Evolutionary conservation across 2,329 filamentous ascomycete genomes (phyloP).

Genomic region (Beauveria sp.): DNA sequence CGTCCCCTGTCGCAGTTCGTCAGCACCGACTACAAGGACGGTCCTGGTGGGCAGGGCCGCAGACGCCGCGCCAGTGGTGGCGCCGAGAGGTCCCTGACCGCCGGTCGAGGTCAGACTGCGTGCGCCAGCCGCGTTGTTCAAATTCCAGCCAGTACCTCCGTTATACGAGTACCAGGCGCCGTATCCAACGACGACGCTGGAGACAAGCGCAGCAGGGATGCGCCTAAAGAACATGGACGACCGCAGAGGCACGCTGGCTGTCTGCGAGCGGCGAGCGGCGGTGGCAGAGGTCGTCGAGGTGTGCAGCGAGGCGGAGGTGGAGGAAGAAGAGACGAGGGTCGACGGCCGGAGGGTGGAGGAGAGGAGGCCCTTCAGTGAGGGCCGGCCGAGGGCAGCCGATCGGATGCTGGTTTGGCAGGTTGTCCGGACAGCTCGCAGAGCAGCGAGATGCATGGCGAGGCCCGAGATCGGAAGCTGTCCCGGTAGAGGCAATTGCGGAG

Average conservation of each 20-base stretch:
- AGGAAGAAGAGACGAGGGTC: constrained; percentile 19
- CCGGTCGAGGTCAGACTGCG: constrained; percentile 36
- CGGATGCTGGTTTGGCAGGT: constrained; percentile 57
- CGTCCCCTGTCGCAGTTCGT: constrained; percentile 81
- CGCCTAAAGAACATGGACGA: constrained; percentile 72
- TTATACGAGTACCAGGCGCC: constrained; percentile 69
- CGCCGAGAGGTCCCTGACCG: constrained; percentile 16
- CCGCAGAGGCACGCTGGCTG: constrained; percentile 42
- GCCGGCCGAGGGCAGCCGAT: constrained; percentile 41
- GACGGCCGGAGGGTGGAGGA: constrained; percentile 10
- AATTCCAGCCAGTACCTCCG: constrained; percentile 24
- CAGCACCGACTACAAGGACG: constrained; percentile 81
- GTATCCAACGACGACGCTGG: constrained; percentile 61
- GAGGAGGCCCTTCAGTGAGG: constrained; percentile 8
- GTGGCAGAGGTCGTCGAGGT: constrained; percentile 15
- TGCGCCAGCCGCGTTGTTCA: constrained; percentile 25
- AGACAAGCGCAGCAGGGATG: constrained; percentile 58
- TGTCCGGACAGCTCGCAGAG: constrained; percentile 59
- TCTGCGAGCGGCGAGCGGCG: constrained; percentile 18
- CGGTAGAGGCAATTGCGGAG: neutral
- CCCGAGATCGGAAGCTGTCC: constrained; percentile 16
- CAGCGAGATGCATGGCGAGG: constrained; percentile 62
- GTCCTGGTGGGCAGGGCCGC: constrained; percentile 47
- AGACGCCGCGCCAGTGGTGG: constrained; percentile 18
- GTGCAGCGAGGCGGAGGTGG: constrained; percentile 11